Evolutionary conservation across 1,284 basidiomycete genomes (phyloP).

Genomic region (Apiotrichum veenhuisii): DNA sequence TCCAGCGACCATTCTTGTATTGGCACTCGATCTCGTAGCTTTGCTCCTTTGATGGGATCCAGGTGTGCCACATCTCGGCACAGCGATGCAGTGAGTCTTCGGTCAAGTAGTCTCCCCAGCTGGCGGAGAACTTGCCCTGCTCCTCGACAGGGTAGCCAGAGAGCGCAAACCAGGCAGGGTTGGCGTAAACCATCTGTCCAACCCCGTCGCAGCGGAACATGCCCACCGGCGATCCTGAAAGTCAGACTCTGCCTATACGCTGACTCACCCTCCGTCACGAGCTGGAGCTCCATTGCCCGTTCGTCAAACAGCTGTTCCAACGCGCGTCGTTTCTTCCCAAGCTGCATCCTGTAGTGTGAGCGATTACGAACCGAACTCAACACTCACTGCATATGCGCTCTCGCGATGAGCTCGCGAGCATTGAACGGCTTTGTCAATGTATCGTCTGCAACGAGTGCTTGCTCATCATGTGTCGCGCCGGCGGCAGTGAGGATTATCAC

Average conservation of each 20-base stretch:
- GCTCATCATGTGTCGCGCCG: slow-evolving; percentile 30
- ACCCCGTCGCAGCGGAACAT: too few species aligned
- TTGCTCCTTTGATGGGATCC: neutral
- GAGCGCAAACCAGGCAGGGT: too few species aligned
- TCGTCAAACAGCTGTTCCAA: slow-evolving; percentile 42
- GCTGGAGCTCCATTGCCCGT: slow-evolving; percentile 18
- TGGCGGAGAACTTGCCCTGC: too few species aligned
- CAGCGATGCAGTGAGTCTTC: too few species aligned
- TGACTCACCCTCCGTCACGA: neutral
- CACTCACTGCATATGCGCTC: slow-evolving; percentile 36
- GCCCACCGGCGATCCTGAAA: neutral
- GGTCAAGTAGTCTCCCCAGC: too few species aligned
- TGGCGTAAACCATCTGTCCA: too few species aligned
- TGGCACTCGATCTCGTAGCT: too few species aligned
- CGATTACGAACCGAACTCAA: too few species aligned
- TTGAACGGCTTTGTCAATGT: slow-evolving; percentile 46
- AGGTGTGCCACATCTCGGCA: too few species aligned
- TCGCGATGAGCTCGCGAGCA: slow-evolving; percentile 49
- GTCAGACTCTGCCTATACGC: too few species aligned
- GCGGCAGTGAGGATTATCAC: slow-evolving; percentile 43
- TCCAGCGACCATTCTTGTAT: too few species aligned
- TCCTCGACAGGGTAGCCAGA: too few species aligned
- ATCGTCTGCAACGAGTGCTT: slow-evolving; percentile 43
- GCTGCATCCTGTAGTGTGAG: slow-evolving; percentile 21
- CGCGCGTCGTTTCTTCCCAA: slow-evolving; percentile 37